phyloP scores from a whole-genome alignment of 2,329 filamentous ascomycete genomes.

The Byssochlamys sp. region DNA sequence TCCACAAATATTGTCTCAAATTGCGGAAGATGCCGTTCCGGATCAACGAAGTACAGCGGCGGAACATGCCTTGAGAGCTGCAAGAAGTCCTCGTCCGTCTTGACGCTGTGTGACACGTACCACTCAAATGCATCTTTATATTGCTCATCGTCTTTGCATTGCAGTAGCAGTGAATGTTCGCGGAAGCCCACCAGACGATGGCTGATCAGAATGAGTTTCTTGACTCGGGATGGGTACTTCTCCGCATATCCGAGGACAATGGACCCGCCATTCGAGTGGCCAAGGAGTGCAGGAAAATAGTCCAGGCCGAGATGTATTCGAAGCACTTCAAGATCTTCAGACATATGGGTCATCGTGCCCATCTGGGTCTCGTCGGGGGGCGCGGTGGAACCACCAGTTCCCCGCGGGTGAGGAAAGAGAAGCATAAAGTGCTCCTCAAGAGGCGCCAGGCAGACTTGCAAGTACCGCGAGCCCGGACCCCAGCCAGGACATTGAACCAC shows the following conservation, averaged over 20 bases:
- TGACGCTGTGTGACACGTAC: not conserved
- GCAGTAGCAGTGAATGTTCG: slow-evolving; percentile 3
- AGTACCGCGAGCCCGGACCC: slow-evolving; percentile 15
- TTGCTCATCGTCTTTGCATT: slow-evolving; percentile 7
- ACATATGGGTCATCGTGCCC: slow-evolving; percentile 13
- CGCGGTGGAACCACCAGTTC: slow-evolving; percentile 12
- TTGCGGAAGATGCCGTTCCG: slow-evolving; percentile 6
- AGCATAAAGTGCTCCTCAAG: slow-evolving; percentile 11
- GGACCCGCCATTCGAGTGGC: slow-evolving; percentile 19
- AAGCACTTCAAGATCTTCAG: slow-evolving; percentile 16
- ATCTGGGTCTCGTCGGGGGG: slow-evolving; percentile 8
- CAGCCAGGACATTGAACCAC: slow-evolving; percentile 17
- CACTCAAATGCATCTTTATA: slow-evolving; percentile 8
- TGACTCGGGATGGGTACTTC: slow-evolving; percentile 12
- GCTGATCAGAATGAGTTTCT: slow-evolving; percentile 15
- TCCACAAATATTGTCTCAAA: slow-evolving; percentile 9
- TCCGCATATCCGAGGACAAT: slow-evolving; percentile 20
- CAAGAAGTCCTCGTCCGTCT: slow-evolving; percentile 12
- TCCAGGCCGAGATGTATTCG: slow-evolving; percentile 14
- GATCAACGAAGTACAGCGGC: slow-evolving; percentile 18
- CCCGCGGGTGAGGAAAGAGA: slow-evolving; percentile 18
- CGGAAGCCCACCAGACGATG: slow-evolving; percentile 14
- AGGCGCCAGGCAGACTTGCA: slow-evolving; percentile 10
- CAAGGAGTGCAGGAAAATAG: slow-evolving; percentile 10
- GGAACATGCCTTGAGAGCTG: slow-evolving; percentile 8